Conservation (phyloP, 768 basidiomycete genomes). For the Leccinum fibrillosum region DNA sequence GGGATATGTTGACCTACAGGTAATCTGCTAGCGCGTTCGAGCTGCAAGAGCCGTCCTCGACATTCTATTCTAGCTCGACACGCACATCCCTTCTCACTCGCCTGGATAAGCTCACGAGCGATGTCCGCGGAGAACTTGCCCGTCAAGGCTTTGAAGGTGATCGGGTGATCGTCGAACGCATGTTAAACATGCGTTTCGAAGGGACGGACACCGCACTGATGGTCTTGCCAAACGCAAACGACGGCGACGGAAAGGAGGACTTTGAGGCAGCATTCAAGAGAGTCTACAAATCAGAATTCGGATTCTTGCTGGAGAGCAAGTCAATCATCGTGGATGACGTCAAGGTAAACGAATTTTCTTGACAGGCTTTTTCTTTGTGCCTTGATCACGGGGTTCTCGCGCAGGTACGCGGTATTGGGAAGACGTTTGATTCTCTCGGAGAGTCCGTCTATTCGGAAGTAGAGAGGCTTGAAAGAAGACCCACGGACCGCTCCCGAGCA, state of each 20-base stretch:
- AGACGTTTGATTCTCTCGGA: slow-evolving; percentile 81
- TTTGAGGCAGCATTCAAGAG: slow-evolving; percentile 78
- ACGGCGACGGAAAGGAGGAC: slow-evolving; percentile 60
- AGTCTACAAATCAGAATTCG: slow-evolving; percentile 84
- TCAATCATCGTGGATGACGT: slow-evolving; percentile 86
- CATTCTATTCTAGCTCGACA: slow-evolving; percentile 65
- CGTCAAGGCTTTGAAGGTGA: slow-evolving; percentile 78
- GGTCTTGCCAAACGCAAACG: slow-evolving; percentile 56
- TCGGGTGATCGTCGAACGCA: slow-evolving; percentile 72
- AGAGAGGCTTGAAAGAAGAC: slow-evolving; percentile 43
- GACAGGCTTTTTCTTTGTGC: neutral
- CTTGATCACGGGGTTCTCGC: neutral
- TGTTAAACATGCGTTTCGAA: slow-evolving; percentile 91
- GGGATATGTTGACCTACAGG: neutral
- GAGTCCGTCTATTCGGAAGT: slow-evolving; percentile 78
- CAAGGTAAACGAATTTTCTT: slow-evolving; percentile 48
- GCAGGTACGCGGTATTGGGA: slow-evolving; percentile 85
- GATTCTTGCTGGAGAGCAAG: slow-evolving; percentile 86
- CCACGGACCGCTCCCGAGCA: slow-evolving; percentile 40
- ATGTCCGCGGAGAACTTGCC: slow-evolving; percentile 64
- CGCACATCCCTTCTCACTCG: slow-evolving; percentile 54
- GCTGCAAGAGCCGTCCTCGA: slow-evolving; percentile 85
- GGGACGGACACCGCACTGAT: slow-evolving; percentile 93
- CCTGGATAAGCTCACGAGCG: slow-evolving; percentile 62
- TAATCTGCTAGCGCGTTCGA: slow-evolving; percentile 66